These are phyloP conservation scores for Leccinum subtestaceum DNA, from an alignment of 768 basidiomycete genomes.

Conservation along the genomic window DNA sequence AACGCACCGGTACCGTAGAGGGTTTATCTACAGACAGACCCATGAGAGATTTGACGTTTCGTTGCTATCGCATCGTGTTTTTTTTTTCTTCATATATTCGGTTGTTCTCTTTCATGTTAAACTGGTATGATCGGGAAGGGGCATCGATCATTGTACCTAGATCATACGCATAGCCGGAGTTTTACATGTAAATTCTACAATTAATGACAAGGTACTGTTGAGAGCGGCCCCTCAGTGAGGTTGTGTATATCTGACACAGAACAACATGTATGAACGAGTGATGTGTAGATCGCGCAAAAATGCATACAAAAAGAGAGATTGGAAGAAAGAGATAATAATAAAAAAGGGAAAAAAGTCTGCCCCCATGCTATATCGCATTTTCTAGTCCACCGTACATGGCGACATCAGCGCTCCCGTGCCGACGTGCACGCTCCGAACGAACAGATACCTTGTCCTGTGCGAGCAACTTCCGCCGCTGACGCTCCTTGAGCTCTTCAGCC, in stretches of 20 bases:
- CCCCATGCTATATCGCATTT: conserved; percentile 17
- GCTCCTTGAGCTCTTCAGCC: conserved; percentile 44
- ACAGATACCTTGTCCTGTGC: conserved; percentile 32
- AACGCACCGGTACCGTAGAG: not conserved
- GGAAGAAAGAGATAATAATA: not conserved
- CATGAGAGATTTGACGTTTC: not conserved
- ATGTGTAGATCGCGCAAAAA: conserved; percentile 16
- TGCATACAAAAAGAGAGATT: conserved; percentile 2
- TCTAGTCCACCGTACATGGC: conserved; percentile 36
- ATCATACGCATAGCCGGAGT: conserved; percentile 16
- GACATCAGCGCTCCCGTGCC: conserved; percentile 21
- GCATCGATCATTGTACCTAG: conserved; percentile 8
- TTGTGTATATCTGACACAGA: not conserved
- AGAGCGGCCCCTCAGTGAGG: not conserved
- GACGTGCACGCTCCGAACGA: conserved; percentile 26
- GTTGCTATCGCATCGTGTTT: not conserved
- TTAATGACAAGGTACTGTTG: conserved; percentile 22
- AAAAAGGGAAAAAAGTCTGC: not conserved
- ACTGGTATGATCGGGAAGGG: conserved; percentile 1
- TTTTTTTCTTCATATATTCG: not conserved
- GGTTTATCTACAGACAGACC: not conserved
- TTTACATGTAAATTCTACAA: conserved; percentile 30
- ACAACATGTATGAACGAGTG: conserved; percentile 16
- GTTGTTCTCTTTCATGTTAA: conserved; percentile 1
- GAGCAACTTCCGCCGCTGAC: conserved; percentile 31